These are phyloP conservation scores for Phyllosticta ampelicida DNA, from an alignment of 2,329 filamentous ascomycete genomes.

Conservation along the genomic window DNA sequence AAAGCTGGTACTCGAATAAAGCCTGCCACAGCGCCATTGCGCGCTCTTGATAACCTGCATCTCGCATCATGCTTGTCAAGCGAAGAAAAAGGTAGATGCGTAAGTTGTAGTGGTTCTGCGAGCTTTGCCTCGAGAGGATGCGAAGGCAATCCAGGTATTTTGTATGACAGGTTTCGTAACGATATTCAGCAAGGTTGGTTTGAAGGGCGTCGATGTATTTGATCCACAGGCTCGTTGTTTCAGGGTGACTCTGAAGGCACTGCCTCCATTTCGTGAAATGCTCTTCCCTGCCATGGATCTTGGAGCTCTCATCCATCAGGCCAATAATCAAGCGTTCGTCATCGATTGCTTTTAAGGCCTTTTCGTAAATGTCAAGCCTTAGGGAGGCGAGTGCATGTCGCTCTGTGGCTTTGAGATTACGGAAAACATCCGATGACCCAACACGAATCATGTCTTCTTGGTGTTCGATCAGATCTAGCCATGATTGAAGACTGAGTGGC, in stretches of 20 bases:
- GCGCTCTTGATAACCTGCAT: conserved; percentile 69
- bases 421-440: conserved; percentile 27
- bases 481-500: conserved; percentile 58
- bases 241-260: conserved; percentile 44
- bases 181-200: conserved; percentile 54
- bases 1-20: conserved; percentile 60
- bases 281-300: conserved; percentile 58
- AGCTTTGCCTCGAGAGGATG: conserved; percentile 29
- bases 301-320: conserved; percentile 63
- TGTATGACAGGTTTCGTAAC: conserved; percentile 53
- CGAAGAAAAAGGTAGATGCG: conserved; percentile 60
- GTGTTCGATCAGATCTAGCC: conserved; percentile 68
- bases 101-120: not conserved
- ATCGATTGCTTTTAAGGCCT: conserved; percentile 53
- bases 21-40: conserved; percentile 77
- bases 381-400: conserved; percentile 62
- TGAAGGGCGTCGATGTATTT: conserved; percentile 62
- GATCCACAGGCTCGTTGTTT: conserved; percentile 58
- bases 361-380: conserved; percentile 68
- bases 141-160: conserved; percentile 49
- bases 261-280: conserved; percentile 56
- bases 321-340: conserved; percentile 49
- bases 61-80: conserved; percentile 60
- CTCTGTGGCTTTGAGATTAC: conserved; percentile 48
- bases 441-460: conserved; percentile 57